A percentile compares a stretch with the other conserved stretches of the same genome.
These are phyloP conservation scores for Boletus fagicola DNA, from an alignment of 768 basidiomycete species.

Conservation along the genomic window DNA sequence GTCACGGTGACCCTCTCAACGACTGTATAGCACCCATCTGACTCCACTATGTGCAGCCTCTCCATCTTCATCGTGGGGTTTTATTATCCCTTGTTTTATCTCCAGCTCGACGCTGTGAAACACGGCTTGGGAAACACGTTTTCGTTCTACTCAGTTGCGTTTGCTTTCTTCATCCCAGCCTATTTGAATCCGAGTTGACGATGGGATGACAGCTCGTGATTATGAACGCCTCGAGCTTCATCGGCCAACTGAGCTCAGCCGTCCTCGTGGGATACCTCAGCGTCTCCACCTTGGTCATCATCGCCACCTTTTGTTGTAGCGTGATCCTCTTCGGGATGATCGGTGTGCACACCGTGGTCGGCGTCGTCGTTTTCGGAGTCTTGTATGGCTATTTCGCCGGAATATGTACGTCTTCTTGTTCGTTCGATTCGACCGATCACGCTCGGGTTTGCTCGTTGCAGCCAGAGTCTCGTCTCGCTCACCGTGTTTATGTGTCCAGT, in stretches of 20 bases:
- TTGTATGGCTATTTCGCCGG: constrained; percentile 56
- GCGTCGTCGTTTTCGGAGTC: constrained; percentile 43
- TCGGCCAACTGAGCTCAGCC: constrained; percentile 54
- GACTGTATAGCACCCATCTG: background rate
- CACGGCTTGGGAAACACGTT: constrained; percentile 45
- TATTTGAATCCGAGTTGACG: background rate
- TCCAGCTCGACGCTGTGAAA: constrained; percentile 53
- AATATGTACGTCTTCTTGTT: constrained; percentile 32
- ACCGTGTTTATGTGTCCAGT: constrained; percentile 24
- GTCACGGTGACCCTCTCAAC: background rate
- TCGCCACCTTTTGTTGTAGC: constrained; percentile 38
- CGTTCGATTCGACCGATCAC: background rate
- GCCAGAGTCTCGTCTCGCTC: background rate
- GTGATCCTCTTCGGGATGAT: constrained; percentile 47
- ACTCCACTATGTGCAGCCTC: constrained; percentile 14
- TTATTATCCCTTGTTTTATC: constrained; percentile 58
- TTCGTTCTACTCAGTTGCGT: constrained; percentile 58
- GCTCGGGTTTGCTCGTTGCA: background rate
- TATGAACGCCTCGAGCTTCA: constrained; percentile 51
- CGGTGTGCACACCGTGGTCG: constrained; percentile 39
- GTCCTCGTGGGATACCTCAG: constrained; percentile 44
- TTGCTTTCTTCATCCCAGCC: background rate
- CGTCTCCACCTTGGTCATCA: constrained; percentile 36
- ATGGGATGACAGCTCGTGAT: constrained; percentile 45
- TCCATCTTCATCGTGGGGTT: constrained; percentile 40